Evolutionary conservation across 108 stramenopile genomes (phyloP), one percentile per base, ranked within the genome.

Genomic region (Phaeodactylum tricornutum): DNA sequence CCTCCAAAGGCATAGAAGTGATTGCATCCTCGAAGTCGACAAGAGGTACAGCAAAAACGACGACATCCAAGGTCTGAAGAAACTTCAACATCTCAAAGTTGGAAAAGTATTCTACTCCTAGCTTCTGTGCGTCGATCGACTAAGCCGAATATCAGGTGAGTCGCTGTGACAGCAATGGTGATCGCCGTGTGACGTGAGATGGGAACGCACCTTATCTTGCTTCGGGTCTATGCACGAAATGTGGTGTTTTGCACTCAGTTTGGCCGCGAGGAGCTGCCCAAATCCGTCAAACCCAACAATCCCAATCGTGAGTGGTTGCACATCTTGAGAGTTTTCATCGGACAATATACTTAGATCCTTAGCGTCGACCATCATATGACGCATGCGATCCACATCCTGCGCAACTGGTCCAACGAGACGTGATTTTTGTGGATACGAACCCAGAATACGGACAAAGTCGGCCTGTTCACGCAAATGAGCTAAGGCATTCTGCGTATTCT

Each of bases 211-310:
- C 67, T 60, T 69, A 46, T 80, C 78, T 23, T 21, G 65, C 29
- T 52, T 48, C 29, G 61, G 62, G 63, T 91, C 89, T 38, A 86
- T 69, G 43, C 82, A 84, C 14, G 72, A 66, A n/a, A 87, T 65
- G 16, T 52, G 50, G 51, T 92, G 77, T 30, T 75, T 56, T 15
- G 56, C 29, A 11, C 59, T 51, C 77, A 92, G 69, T 19, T 62
- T 55, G n/a, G 72, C 43, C 2, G 74, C 81, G 77, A 56, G 66
- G 55, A 94, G 94, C 50, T 97, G 95, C 14, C 96, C 97, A 49
- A 96, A 95, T 28, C 63, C 31, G 14, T 89, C 96, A 58, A 96
- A 98, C 12, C 96, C 96, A 24, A 98, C 63, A 26, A 98, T 75
- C 6, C 97, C 97, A 42, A 98, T 93, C 41, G 79, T 91, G 34